A percentile compares a stretch with the other conserved stretches of the same genome.
Conservation (phyloP, 768 basidiomycete genomes). For the Filobasidium floriforme region DNA sequence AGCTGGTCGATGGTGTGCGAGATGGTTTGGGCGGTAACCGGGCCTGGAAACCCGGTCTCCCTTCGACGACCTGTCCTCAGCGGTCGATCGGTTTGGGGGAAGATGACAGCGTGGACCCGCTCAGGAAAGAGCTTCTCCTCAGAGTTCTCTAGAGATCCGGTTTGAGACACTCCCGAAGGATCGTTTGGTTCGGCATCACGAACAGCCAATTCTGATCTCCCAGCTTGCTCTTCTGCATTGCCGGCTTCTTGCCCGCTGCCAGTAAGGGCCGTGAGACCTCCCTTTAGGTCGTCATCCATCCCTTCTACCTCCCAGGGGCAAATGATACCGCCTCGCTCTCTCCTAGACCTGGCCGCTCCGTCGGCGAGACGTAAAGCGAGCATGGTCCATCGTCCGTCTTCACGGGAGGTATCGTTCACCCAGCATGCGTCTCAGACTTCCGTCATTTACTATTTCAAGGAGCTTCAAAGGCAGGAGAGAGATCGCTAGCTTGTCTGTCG, state of each 20-base stretch:
- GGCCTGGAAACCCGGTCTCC: not conserved
- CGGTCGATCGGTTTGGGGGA: not conserved
- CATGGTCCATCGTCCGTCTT: not conserved
- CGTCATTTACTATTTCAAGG: too few species aligned
- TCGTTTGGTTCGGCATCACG: too few species aligned
- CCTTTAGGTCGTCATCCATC: not conserved
- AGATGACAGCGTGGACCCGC: not conserved
- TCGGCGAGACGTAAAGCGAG: slow-evolving; percentile 6
- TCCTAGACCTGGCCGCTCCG: not conserved
- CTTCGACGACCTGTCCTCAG: not conserved
- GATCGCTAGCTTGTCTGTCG: too few species aligned
- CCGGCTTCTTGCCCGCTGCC: too few species aligned
- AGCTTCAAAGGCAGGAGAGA: too few species aligned
- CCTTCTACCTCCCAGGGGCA: not conserved
- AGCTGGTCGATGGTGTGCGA: not conserved
- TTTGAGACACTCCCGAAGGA: too few species aligned
- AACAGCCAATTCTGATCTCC: too few species aligned
- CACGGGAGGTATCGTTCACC: not conserved
- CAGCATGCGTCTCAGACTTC: not conserved
- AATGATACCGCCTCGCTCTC: not conserved
- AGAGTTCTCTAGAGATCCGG: too few species aligned
- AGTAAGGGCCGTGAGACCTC: too few species aligned
- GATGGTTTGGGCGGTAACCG: not conserved
- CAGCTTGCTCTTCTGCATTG: too few species aligned
- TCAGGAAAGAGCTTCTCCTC: not conserved